Conservation (phyloP, 257 asterid genomes). For the Scutellaria minor region DNA sequence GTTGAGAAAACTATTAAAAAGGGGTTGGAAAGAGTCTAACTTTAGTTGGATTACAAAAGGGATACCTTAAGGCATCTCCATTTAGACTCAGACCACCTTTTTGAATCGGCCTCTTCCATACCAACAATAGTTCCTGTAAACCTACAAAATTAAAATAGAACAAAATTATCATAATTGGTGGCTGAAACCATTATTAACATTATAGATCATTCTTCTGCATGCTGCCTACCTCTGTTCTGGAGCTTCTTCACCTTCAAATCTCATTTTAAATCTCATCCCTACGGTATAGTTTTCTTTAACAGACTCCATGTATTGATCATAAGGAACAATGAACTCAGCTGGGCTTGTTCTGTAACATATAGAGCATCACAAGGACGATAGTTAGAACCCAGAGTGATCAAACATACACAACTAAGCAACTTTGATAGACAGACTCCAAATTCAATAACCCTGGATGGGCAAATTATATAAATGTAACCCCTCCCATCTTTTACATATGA, state of each 20-base stretch:
- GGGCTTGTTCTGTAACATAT: slow-evolving; percentile 79
- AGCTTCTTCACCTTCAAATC: slow-evolving; percentile 99
- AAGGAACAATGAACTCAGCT: slow-evolving; percentile 84
- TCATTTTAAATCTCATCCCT: slow-evolving; percentile 98
- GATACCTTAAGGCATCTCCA: slow-evolving; percentile 97
- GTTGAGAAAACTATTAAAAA: slow-evolving; percentile 17
- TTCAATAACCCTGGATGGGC: background rate
- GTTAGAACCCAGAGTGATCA: slow-evolving; percentile 11
- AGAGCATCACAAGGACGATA: slow-evolving; percentile 18
- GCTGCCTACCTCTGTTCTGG: slow-evolving; percentile 90
- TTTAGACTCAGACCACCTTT: slow-evolving; percentile 83
- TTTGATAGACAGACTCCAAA: background rate
- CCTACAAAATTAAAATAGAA: slow-evolving; percentile 44
- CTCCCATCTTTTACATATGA: background rate
- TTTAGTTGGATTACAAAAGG: slow-evolving; percentile 8
- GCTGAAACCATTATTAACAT: slow-evolving; percentile 2
- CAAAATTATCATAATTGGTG: slow-evolving; percentile 1
- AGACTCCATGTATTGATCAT: slow-evolving; percentile 86
- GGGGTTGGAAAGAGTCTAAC: background rate
- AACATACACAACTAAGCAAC: slow-evolving; percentile 13
- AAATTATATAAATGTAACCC: background rate
- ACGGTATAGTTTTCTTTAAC: slow-evolving; percentile 74
- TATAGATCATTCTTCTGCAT: slow-evolving; percentile 20
- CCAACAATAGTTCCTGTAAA: slow-evolving; percentile 96
- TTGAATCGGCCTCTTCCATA: slow-evolving; percentile 76